Conservation (phyloP, 1,284 basidiomycete species). For the Trichosporon coremiiforme region DNA sequence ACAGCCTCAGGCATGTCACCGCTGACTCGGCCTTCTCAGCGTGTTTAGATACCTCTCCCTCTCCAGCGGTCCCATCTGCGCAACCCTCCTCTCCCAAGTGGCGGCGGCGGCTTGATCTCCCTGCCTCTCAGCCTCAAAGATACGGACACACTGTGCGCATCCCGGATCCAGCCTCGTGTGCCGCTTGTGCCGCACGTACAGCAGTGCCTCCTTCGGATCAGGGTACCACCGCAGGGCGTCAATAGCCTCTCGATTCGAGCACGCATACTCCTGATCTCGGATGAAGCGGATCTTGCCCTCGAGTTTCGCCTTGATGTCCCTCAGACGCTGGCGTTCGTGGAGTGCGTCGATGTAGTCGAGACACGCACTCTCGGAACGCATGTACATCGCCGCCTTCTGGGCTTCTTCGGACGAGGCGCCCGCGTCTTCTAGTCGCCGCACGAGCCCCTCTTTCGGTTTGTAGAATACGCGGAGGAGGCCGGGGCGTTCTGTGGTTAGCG, state of each 20-base stretch:
- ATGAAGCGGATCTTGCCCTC: neutral
- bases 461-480: neutral
- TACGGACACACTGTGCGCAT: neutral
- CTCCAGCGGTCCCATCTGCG: neutral
- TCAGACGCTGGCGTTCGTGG: neutral
- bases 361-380: neutral
- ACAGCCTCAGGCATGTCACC: neutral
- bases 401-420: neutral
- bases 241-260: neutral
- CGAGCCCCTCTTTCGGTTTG: neutral
- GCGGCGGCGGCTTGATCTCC: neutral
- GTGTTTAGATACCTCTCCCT: neutral
- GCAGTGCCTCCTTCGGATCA: neutral
- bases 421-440: neutral
- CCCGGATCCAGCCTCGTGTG: neutral
- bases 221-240: neutral
- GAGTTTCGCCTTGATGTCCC: neutral
- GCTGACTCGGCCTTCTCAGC: neutral
- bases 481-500: neutral
- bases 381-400: neutral
- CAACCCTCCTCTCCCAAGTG: neutral
- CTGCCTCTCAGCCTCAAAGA: neutral
- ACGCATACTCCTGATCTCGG: neutral
- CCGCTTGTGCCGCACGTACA: neutral
- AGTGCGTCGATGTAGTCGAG: neutral